Evolutionary conservation across 2,329 filamentous ascomycete genomes (phyloP).

Genomic region (Bipolaris zeicola): DNA sequence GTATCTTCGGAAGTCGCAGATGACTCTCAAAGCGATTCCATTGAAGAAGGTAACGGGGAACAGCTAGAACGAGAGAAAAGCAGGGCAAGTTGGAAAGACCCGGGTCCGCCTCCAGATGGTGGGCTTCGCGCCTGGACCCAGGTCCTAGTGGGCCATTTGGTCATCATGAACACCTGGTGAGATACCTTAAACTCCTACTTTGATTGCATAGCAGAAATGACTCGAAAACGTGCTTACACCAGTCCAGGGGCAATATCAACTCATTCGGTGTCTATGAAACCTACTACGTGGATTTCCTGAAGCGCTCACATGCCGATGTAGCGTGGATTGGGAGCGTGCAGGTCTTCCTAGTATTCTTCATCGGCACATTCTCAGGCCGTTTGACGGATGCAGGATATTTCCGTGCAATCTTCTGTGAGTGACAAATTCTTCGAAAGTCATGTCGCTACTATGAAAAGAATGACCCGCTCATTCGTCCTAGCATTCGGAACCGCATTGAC

Average conservation of each 20-base stretch:
- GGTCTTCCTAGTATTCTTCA: slow-evolving; percentile 52
- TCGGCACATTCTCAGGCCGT: slow-evolving; percentile 54
- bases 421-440: background rate
- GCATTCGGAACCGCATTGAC: background rate
- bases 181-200: background rate
- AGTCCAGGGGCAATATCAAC: slow-evolving; percentile 25
- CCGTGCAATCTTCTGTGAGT: background rate
- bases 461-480: background rate
- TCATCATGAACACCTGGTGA: slow-evolving; percentile 50
- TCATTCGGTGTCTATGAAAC: slow-evolving; percentile 40
- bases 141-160: slow-evolving; percentile 48
- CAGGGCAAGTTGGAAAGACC: background rate
- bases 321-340: slow-evolving; percentile 59
- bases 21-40: background rate
- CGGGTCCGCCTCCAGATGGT: slow-evolving; percentile 46
- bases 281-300: slow-evolving; percentile 30
- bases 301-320: slow-evolving; percentile 52
- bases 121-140: slow-evolving; percentile 53
- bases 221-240: background rate
- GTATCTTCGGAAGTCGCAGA: background rate
- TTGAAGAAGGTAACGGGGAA: background rate
- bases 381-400: slow-evolving; percentile 55
- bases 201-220: background rate
- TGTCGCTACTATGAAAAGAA: background rate
- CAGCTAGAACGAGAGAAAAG: background rate